Conservation (phyloP, 805 yeast species). For the Wickerhamiella azymoides region DNA sequence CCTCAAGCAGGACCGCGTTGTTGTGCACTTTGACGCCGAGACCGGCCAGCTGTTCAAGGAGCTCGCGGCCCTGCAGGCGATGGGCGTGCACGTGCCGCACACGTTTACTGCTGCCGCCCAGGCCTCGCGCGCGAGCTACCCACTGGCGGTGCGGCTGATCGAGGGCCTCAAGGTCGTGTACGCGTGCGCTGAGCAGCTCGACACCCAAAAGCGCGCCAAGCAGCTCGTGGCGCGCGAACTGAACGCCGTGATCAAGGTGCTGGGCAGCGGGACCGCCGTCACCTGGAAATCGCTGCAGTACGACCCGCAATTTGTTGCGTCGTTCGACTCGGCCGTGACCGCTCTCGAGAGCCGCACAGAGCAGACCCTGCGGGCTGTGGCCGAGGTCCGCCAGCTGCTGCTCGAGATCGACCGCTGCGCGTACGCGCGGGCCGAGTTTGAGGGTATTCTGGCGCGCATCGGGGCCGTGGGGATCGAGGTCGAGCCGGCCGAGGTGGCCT, state of each 20-base stretch:
- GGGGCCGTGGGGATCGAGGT: slow-evolving; percentile 20
- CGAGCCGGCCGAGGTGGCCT: background rate
- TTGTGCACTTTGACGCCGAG: slow-evolving; percentile 39
- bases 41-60: slow-evolving; percentile 37
- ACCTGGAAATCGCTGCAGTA: slow-evolving; percentile 35
- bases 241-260: slow-evolving; percentile 22
- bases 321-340: slow-evolving; percentile 22
- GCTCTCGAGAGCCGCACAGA: slow-evolving; percentile 21
- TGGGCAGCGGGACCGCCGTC: slow-evolving; percentile 28
- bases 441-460: slow-evolving; percentile 17
- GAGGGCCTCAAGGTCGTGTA: slow-evolving; percentile 31
- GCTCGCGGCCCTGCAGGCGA: slow-evolving; percentile 34
- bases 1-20: slow-evolving; percentile 25
- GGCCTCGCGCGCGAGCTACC: slow-evolving; percentile 38
- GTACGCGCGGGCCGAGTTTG: slow-evolving; percentile 19
- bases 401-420: slow-evolving; percentile 21
- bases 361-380: slow-evolving; percentile 21
- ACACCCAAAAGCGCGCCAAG: too few species aligned
- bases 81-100: slow-evolving; percentile 48
- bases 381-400: slow-evolving; percentile 17
- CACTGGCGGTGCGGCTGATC: slow-evolving; percentile 39
- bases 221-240: slow-evolving; percentile 29
- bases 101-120: slow-evolving; percentile 34
- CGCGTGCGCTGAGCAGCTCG: slow-evolving; percentile 1
- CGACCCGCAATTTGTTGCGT: background rate